Conservation (phyloP, 495 filamentous ascomycete genomes). For the Penicillium malachiteum region DNA sequence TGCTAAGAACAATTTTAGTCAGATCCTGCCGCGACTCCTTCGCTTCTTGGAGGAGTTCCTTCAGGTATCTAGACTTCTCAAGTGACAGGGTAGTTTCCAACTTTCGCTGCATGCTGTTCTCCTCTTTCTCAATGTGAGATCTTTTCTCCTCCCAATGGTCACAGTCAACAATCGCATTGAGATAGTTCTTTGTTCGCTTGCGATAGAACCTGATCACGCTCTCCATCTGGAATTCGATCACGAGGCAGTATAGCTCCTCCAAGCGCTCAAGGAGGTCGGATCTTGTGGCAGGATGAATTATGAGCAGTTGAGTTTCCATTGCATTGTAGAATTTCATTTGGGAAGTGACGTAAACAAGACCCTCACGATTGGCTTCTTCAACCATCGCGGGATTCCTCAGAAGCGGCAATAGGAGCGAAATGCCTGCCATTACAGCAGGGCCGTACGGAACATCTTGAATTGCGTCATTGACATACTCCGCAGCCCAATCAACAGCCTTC, state of each 20-base stretch:
- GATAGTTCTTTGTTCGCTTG: constrained; percentile 5
- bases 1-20: neutral
- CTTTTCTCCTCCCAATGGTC: constrained; percentile 1
- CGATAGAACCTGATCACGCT: constrained; percentile 12
- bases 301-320: constrained; percentile 3
- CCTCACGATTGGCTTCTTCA: constrained; percentile 3
- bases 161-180: constrained; percentile 4
- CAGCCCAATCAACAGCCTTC: constrained; percentile 6
- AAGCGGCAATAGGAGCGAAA: constrained; percentile 4
- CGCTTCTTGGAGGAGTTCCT: neutral
- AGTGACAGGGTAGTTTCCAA: neutral
- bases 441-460: constrained; percentile 11
- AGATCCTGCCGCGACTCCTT: neutral
- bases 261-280: neutral
- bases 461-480: constrained; percentile 4
- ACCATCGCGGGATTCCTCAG: constrained; percentile 3
- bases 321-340: constrained; percentile 8
- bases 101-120: neutral
- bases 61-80: neutral
- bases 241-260: constrained; percentile 4
- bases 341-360: constrained; percentile 9
- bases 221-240: constrained; percentile 11
- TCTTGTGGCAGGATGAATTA: neutral
- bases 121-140: neutral
- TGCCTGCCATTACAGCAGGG: constrained; percentile 10